Evolutionary conservation across 1,284 basidiomycete species (phyloP).

Genomic region (Clitocybe nebularis): DNA sequence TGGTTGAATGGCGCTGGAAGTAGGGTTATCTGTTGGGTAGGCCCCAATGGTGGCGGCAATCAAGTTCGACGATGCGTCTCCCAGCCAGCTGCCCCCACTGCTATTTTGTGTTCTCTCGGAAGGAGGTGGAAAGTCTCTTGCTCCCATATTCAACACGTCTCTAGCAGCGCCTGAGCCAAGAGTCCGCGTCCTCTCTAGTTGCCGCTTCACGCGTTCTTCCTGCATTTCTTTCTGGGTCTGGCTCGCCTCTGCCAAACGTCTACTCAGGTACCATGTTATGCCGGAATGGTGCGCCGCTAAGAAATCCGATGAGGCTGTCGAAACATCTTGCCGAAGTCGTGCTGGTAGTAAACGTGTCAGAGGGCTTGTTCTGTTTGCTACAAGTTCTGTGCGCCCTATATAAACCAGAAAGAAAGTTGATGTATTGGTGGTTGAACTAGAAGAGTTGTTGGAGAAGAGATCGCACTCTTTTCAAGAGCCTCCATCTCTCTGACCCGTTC

Average conservation of each 20-base stretch:
- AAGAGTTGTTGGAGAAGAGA: constrained; percentile 14
- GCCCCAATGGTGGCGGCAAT: constrained; percentile 65
- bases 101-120: constrained; percentile 21
- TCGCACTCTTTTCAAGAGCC: constrained; percentile 76
- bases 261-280: constrained; percentile 82
- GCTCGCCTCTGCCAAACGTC: constrained; percentile 73
- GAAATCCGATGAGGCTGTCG: constrained; percentile 60
- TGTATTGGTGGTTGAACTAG: constrained; percentile 4
- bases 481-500: constrained; percentile 86
- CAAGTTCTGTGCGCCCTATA: constrained; percentile 62
- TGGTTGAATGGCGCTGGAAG: constrained; percentile 25
- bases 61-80: constrained; percentile 54
- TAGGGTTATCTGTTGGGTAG: constrained; percentile 29
- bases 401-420: constrained; percentile 13
- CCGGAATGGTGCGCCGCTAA: constrained; percentile 79
- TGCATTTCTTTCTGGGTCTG: constrained; percentile 83
- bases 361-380: constrained; percentile 57
- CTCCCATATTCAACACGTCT: constrained; percentile 46
- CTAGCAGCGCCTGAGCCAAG: constrained; percentile 70
- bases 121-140: constrained; percentile 20
- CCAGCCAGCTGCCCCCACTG: constrained; percentile 54
- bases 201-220: constrained; percentile 80
- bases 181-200: constrained; percentile 73
- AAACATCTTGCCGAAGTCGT: constrained; percentile 58
- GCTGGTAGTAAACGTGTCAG: constrained; percentile 63